Evolutionary conservation across 305 asterid genomes (phyloP).

Genomic region (Solanum aculeatissimum): DNA sequence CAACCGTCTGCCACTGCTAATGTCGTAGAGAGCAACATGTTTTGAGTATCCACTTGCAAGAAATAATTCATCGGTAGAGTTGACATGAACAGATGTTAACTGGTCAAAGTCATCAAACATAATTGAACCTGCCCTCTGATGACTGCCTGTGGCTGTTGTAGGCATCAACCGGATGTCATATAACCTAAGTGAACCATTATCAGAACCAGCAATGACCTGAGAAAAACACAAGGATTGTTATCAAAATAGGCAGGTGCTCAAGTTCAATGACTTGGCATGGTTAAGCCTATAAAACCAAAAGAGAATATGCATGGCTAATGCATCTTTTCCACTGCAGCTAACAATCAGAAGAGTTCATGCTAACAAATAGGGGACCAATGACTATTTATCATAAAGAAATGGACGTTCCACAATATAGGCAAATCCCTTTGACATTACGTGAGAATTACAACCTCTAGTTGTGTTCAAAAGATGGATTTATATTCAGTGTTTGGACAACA

Average conservation of each 20-base stretch:
- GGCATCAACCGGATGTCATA: conserved; percentile 48
- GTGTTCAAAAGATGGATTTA: background rate
- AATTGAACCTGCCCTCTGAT: conserved; percentile 30
- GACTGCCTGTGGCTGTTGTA: conserved; percentile 27
- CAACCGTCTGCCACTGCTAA: conserved; percentile 58
- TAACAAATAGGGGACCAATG: background rate
- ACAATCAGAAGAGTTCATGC: background rate
- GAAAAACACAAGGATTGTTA: conserved; percentile 2
- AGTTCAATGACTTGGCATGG: background rate
- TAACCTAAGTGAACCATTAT: conserved; percentile 74
- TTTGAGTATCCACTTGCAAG: conserved; percentile 92
- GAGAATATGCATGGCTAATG: background rate
- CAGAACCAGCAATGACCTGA: conserved; percentile 97
- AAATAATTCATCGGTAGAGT: conserved; percentile 82
- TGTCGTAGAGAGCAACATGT: conserved; percentile 76
- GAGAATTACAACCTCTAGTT: background rate
- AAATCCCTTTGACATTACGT: background rate
- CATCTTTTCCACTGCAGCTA: background rate
- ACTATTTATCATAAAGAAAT: background rate
- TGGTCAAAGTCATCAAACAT: conserved; percentile 83
- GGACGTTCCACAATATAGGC: background rate
- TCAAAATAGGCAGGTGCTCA: background rate
- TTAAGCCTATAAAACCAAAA: background rate
- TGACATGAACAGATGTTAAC: conserved; percentile 87
- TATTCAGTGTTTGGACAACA: background rate